Evolutionary conservation across 768 basidiomycete species (phyloP), one percentile per base, ranked within the genome.

Genomic region (Boletus pseudopeckii): DNA sequence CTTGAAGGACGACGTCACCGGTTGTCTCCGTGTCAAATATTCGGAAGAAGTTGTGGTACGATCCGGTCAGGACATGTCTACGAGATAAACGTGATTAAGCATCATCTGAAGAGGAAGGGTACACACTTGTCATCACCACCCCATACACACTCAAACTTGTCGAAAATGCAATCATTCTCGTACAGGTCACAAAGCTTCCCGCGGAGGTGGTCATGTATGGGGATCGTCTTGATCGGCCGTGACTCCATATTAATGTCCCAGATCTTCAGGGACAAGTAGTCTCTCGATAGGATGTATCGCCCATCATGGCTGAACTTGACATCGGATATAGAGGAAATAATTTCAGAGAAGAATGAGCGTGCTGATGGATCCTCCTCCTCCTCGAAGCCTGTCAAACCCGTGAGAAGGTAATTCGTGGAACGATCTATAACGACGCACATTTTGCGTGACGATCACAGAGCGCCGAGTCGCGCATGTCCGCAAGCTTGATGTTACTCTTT

Each of bases 241-340:
- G 85, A 86, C 74, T 99, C 97, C 95, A 98, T 98, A 72, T 97
- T 97, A 73, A 98, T 83, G 72, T 99, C 97, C 97, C 97, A 99
- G 68, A 99, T 96, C 80, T 98, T 98, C 64, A 99, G 77, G 50
- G 95, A 96, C 33, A 99, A 77, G 72, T 98, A 99, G 75, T 99
- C 97, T 56, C 97, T 85, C 51, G 94, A 90, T 41, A 99, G 81
- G 66, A 98, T 97, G 75, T 96, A 97, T 57, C 94, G 86, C 5
- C 97, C 97, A 66, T 98, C 97, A 52, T 87, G 88, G 61, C 94
- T 97, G 78, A 99, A 99, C 74, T 98, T 97, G 73, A 99, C 96
- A 73, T 99, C 97, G 45, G 96, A 98, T 66, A 99, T 98, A 33
- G 96, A 98, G 1, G 97, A 98, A 56, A 99, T 98, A 65, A 98